Evolutionary conservation across 75 land plant species (phyloP).

Genomic region (Pinus taeda): DNA sequence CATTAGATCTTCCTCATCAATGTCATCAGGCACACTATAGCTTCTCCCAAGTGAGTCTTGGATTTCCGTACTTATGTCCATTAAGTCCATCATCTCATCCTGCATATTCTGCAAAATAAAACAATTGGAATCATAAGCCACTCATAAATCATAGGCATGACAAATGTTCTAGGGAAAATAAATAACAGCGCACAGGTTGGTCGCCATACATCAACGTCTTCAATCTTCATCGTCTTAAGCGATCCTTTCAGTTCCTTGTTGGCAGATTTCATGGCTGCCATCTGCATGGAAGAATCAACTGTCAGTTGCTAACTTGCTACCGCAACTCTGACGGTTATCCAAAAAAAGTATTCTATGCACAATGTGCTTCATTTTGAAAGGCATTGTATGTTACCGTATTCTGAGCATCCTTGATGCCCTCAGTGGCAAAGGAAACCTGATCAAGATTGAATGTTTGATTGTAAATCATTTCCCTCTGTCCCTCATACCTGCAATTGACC

Average conservation of each 20-base stretch:
- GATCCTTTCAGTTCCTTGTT: slow-evolving; percentile 98
- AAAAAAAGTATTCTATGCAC: background rate
- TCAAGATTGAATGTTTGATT: slow-evolving; percentile 95
- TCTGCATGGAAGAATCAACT: slow-evolving; percentile 32
- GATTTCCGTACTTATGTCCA: slow-evolving; percentile 94
- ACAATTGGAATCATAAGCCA: background rate
- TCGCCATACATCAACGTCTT: slow-evolving; percentile 82
- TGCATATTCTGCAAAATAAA: slow-evolving; percentile 73
- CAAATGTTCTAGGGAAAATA: background rate
- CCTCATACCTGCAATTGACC: slow-evolving; percentile 73
- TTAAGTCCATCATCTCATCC: slow-evolving; percentile 99
- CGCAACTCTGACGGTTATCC: background rate
- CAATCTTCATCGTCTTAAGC: slow-evolving; percentile 93
- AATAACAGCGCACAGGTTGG: background rate
- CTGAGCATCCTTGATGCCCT: slow-evolving; percentile 97
- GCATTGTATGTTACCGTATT: slow-evolving; percentile 60
- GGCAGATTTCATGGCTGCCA: slow-evolving; percentile 95
- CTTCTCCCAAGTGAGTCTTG: slow-evolving; percentile 98
- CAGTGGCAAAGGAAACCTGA: slow-evolving; percentile 94
- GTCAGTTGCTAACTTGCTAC: too few species aligned
- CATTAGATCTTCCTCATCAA: slow-evolving; percentile 99
- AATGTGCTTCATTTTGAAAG: background rate
- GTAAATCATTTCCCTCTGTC: slow-evolving; percentile 93
- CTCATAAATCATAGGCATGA: background rate
- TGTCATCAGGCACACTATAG: slow-evolving; percentile 97